Evolutionary conservation across 768 basidiomycete genomes (phyloP).

Genomic region (Lentinula boryana): DNA sequence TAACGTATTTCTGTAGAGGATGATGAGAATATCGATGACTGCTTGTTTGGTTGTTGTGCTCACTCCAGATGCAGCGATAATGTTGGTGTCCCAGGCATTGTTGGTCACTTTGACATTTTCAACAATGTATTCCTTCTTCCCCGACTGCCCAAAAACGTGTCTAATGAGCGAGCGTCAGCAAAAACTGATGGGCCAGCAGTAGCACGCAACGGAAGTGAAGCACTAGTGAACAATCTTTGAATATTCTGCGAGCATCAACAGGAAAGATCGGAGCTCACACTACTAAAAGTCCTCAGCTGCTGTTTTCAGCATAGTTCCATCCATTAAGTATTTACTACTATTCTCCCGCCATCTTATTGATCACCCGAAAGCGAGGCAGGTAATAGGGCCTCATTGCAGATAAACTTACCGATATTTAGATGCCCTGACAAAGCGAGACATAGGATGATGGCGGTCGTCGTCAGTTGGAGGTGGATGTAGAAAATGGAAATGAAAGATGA

Average conservation of each 20-base stretch:
- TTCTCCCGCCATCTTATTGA: not conserved
- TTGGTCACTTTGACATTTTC: constrained; percentile 85
- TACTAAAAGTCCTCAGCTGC: not conserved
- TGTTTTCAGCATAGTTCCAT: not conserved
- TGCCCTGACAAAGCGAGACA: constrained; percentile 84
- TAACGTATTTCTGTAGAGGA: constrained; percentile 64
- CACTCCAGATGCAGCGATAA: constrained; percentile 80
- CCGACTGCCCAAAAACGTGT: constrained; percentile 86
- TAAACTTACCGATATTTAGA: constrained; percentile 76
- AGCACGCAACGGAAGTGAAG: constrained; percentile 12
- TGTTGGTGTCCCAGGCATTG: constrained; percentile 95
- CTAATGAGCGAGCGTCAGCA: constrained; percentile 27
- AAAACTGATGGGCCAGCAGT: not conserved
- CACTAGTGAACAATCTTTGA: not conserved
- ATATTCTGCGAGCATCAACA: not conserved
- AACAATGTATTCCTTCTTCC: constrained; percentile 76
- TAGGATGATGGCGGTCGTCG: constrained; percentile 18
- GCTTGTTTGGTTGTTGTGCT: constrained; percentile 15
- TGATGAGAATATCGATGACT: not conserved
- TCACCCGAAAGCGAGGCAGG: not conserved
- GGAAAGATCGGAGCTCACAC: not conserved
- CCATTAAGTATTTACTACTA: not conserved
- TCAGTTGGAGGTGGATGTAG: not conserved
- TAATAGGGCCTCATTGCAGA: not conserved
- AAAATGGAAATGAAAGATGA: not conserved